Conservation (phyloP, 257 asterid species). For the Ilex aquifolium region DNA sequence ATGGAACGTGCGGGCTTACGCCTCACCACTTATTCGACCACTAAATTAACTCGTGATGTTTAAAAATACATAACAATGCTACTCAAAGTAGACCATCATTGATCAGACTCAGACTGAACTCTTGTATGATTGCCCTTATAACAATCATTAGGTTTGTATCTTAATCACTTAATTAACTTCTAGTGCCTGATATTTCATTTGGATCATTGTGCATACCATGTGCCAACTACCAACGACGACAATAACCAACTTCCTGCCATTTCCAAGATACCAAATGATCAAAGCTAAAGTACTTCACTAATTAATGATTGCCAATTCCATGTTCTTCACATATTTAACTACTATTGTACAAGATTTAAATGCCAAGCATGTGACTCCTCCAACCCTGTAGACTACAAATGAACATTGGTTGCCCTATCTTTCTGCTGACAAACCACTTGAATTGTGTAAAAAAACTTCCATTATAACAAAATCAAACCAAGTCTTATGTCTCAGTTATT, state of each 20-base stretch:
- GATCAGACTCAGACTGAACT: too few species aligned
- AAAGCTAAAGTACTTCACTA: slow-evolving; percentile 5
- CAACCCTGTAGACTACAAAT: neutral
- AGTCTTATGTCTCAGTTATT: too few species aligned
- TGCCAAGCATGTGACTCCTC: neutral
- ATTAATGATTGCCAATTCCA: slow-evolving; percentile 4
- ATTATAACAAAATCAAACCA: too few species aligned
- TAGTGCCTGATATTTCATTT: slow-evolving; percentile 16
- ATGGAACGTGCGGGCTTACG: too few species aligned
- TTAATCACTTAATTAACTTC: neutral
- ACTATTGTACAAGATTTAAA: neutral
- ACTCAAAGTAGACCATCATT: too few species aligned
- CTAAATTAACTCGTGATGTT: too few species aligned
- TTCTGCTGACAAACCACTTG: neutral
- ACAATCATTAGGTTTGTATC: too few species aligned
- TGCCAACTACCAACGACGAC: slow-evolving; percentile 23
- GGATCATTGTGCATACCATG: slow-evolving; percentile 24
- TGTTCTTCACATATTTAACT: neutral
- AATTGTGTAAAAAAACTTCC: too few species aligned
- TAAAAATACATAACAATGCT: too few species aligned
- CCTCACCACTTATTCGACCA: too few species aligned
- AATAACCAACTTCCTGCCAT: slow-evolving; percentile 12
- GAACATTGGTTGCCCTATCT: neutral
- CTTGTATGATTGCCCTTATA: too few species aligned
- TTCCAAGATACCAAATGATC: slow-evolving; percentile 1